Base-by-base conservation (phyloP, 257 asterid genomes). In the Cruciata laevipes region DNA sequence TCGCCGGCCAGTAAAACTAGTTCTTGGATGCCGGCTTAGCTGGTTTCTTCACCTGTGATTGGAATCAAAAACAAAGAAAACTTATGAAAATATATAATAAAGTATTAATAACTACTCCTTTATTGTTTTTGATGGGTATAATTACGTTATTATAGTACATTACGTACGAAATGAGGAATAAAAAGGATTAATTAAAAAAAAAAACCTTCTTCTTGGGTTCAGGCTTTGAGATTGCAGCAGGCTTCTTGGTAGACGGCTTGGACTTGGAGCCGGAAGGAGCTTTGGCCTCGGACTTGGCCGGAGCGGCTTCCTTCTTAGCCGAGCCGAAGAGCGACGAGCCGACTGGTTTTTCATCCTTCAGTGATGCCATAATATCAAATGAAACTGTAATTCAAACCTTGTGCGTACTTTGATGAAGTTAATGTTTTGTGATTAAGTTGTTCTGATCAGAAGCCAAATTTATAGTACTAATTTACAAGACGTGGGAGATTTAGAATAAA, bases 131-230 rank as follows among this genome's bases (percentile, higher is more conserved):
- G 30, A 27, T 1, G 30, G 30, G 30, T 27, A 2, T 27, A 27
- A 27, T 27, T 27, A 27, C 30, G 30, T 27, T 27, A 1, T 27
- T 27, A 27, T 27, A 27, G 30, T 2, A n/a, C n/a, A n/a, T n/a
- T n/a, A n/a, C n/a, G n/a, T n/a, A 27, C 1, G 30, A 27, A 27
- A 27, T 27, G 30, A 47, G 2, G 2, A 27, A 27, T 27, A 27
- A 27, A 27, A 27, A 2, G 2, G 30, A 27, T 27, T 27, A 27
- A 27, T 27, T 2, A 27, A 27, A 27, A 27, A 27, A 27, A 27
- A 27, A 47, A 35, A 67, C 71, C 71, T 67, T 67, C 63, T 67
- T 67, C 64, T 67, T 67, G 5, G 71, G 63, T 23, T 67, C 71
- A 33, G 64, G 25, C 6, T 67, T 67, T 40, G 71, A 16, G 35